phyloP scores from a whole-genome alignment of 169 alveolate species.

The Eimeria sp. region DNA sequence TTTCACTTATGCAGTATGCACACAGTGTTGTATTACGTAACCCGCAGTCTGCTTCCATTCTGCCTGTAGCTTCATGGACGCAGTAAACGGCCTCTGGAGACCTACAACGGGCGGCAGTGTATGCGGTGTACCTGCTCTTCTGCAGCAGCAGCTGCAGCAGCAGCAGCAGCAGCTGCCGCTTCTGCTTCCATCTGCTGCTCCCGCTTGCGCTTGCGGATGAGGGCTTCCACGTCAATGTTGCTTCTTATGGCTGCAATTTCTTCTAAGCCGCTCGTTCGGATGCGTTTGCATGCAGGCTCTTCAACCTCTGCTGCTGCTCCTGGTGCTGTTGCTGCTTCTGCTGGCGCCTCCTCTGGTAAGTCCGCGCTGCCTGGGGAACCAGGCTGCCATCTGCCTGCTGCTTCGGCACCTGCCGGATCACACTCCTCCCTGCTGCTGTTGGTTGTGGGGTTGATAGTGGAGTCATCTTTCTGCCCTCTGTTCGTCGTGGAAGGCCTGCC shows the following conservation, averaged over 20 bases:
- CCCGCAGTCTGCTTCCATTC: not conserved
- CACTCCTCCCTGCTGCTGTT: conserved; percentile 8
- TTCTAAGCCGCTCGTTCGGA: conserved; percentile 47
- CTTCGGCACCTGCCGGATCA: not conserved
- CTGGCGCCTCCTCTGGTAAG: not conserved
- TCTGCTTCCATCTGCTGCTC: conserved; percentile 53
- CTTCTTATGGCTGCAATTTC: conserved; percentile 5
- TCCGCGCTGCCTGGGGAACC: not conserved
- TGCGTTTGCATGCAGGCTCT: not conserved
- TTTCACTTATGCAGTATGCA: too few relatives aligned
- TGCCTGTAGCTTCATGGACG: not conserved
- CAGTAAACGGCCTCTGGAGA: not conserved
- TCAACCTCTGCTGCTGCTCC: not conserved
- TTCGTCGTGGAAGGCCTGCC: not conserved
- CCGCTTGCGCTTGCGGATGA: conserved; percentile 31
- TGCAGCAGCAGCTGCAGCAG: conserved; percentile 74
- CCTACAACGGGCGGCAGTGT: not conserved
- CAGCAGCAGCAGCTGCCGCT: conserved; percentile 63
- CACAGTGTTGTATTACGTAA: too few relatives aligned
- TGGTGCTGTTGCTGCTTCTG: conserved; percentile 2
- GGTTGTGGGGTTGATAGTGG: not conserved
- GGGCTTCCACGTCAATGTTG: conserved; percentile 19
- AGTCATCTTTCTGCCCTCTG: not conserved
- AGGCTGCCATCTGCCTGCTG: not conserved
- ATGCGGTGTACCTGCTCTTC: not conserved